Evolutionary conservation across 805 yeast genomes (phyloP).

Genomic region (Cyberlindnera maritima): DNA sequence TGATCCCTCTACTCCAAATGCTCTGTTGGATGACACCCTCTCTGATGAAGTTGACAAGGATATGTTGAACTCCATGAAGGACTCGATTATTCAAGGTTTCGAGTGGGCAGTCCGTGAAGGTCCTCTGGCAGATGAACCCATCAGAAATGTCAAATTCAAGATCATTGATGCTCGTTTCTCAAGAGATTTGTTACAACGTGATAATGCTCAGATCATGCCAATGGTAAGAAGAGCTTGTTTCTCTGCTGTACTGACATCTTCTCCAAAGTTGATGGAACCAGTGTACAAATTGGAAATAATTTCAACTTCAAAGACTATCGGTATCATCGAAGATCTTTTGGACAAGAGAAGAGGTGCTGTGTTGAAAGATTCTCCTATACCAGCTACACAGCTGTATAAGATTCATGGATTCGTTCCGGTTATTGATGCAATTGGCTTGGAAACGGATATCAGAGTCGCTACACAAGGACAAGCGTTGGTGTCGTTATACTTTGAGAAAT

Average conservation of each 20-base stretch:
- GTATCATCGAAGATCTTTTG: slow-evolving; percentile 48
- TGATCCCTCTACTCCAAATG: slow-evolving; percentile 49
- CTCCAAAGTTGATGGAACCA: slow-evolving; percentile 84
- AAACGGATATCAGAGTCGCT: slow-evolving; percentile 74
- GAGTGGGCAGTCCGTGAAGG: slow-evolving; percentile 83
- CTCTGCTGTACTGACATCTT: slow-evolving; percentile 71
- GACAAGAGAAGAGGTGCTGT: slow-evolving; percentile 70
- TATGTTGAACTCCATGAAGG: slow-evolving; percentile 43
- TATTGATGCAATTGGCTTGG: slow-evolving; percentile 87
- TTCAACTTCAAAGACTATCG: slow-evolving; percentile 47
- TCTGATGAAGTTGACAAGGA: slow-evolving; percentile 65
- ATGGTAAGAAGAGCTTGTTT: slow-evolving; percentile 82
- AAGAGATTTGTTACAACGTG: slow-evolving; percentile 44
- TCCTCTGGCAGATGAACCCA: slow-evolving; percentile 86
- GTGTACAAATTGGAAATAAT: slow-evolving; percentile 57
- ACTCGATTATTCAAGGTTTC: slow-evolving; percentile 71
- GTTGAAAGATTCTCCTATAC: slow-evolving; percentile 48
- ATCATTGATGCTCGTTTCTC: slow-evolving; percentile 60
- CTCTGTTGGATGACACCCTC: slow-evolving; percentile 67
- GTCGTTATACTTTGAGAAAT: slow-evolving; percentile 59
- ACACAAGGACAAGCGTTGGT: slow-evolving; percentile 80
- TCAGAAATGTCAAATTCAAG: slow-evolving; percentile 67
- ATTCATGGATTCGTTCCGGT: slow-evolving; percentile 74
- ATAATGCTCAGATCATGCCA: slow-evolving; percentile 74
- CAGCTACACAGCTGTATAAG: slow-evolving; percentile 67